phyloP scores from a whole-genome alignment of 257 asterid species.

The Penstemon barbatus region DNA sequence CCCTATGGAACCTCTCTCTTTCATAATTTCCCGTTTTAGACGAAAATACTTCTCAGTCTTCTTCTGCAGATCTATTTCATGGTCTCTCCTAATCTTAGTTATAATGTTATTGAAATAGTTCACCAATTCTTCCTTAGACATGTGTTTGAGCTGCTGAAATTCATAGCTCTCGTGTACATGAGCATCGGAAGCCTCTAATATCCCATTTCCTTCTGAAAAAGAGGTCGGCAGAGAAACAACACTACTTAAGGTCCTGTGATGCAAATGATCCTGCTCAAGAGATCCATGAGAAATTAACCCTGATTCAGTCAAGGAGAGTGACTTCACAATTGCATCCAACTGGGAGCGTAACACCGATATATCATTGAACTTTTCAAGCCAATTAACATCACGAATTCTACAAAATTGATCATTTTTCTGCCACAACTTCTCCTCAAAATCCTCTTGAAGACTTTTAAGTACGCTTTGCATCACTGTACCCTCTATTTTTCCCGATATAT shows the following conservation, averaged over 20 bases:
- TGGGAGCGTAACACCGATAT: conserved; percentile 52
- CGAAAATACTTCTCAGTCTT: conserved; percentile 62
- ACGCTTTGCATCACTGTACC: conserved; percentile 51
- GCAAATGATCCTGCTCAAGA: conserved; percentile 56
- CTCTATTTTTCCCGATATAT: conserved; percentile 47
- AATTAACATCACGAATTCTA: conserved; percentile 37
- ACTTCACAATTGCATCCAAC: conserved; percentile 61
- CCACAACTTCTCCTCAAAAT: conserved; percentile 44
- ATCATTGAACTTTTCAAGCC: conserved; percentile 63
- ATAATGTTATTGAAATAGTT: conserved; percentile 55
- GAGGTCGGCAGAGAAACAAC: conserved; percentile 36
- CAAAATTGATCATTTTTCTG: conserved; percentile 40
- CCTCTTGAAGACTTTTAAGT: conserved; percentile 44
- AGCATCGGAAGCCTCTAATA: conserved; percentile 37
- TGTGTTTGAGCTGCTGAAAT: conserved; percentile 55
- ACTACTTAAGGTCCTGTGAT: conserved; percentile 43
- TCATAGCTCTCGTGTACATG: conserved; percentile 62
- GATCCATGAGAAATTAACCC: conserved; percentile 63
- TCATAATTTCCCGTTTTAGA: conserved; percentile 66
- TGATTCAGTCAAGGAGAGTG: conserved; percentile 51
- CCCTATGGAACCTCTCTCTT: conserved; percentile 47
- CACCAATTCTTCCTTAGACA: conserved; percentile 56
- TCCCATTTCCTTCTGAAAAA: conserved; percentile 56
- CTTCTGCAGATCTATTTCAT: conserved; percentile 63
- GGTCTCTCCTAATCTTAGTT: conserved; percentile 68